A percentile compares a stretch with the other conserved stretches of the same genome.
These are phyloP conservation scores for Geotrichum klebahnii DNA, from an alignment of 1,139 yeast species.

Conservation along the genomic window DNA sequence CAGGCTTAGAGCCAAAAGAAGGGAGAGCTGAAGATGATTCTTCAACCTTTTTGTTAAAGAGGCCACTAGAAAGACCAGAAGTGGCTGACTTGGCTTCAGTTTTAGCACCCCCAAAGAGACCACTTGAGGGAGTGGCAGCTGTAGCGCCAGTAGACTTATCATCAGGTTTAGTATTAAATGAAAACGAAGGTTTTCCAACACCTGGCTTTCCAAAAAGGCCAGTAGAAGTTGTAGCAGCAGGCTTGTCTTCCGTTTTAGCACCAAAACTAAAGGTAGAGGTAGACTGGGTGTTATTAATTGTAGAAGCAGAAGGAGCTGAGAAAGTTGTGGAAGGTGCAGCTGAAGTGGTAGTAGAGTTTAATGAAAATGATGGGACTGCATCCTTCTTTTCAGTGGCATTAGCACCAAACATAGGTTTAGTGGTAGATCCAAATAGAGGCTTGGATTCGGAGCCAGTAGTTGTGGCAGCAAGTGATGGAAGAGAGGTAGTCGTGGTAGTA, in stretches of 20 bases:
- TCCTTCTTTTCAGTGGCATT: too few relatives aligned
- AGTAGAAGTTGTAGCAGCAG: constrained; percentile 6
- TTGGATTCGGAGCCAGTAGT: too few relatives aligned
- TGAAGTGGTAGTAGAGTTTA: not conserved
- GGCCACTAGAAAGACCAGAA: constrained; percentile 14
- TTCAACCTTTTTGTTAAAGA: too few relatives aligned
- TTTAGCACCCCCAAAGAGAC: constrained; percentile 16
- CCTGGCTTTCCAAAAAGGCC: constrained; percentile 9
- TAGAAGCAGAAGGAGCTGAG: constrained; percentile 5
- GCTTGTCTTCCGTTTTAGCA: constrained; percentile 7
- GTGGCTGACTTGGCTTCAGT: constrained; percentile 5
- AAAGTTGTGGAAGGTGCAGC: constrained; percentile 14
- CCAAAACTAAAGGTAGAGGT: constrained; percentile 10
- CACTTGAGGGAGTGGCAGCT: not conserved
- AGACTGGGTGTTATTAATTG: not conserved
- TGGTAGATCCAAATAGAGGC: too few relatives aligned
- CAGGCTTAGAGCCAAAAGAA: too few relatives aligned
- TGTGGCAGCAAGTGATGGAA: too few relatives aligned
- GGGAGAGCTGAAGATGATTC: too few relatives aligned
- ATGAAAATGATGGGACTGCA: not conserved
- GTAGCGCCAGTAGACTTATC: constrained; percentile 18
- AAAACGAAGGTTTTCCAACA: constrained; percentile 16
- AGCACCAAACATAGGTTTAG: too few relatives aligned
- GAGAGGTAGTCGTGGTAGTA: too few relatives aligned
- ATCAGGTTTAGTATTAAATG: constrained; percentile 1